These are phyloP conservation scores for Globisporangium heterothallicum DNA, from an alignment of 352 stramenopile species.

Conservation along the genomic window DNA sequence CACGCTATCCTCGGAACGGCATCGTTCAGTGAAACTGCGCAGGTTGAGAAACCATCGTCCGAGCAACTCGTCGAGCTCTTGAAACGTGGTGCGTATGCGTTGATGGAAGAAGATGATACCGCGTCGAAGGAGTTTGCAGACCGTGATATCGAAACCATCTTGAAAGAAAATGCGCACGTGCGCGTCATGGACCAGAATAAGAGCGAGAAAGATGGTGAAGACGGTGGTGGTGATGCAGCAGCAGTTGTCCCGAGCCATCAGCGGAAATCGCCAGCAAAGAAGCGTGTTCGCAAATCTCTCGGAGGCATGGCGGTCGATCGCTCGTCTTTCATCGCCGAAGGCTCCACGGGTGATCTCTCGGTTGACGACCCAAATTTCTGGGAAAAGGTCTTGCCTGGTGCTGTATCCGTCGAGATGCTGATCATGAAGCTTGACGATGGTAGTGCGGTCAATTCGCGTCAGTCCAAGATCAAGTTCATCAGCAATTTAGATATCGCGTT, in stretches of 20 bases:
- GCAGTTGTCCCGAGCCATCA: conserved; percentile 5
- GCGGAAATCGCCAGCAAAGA: conserved; percentile 45
- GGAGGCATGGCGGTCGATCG: conserved; percentile 79
- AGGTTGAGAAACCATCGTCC: conserved; percentile 77
- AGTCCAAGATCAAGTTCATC: conserved; percentile 88
- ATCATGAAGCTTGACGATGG: conserved; percentile 85
- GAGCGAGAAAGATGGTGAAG: conserved; percentile 25
- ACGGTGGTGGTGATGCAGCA: conserved; percentile 15
- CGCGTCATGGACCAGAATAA: conserved; percentile 44
- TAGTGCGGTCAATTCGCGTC: conserved; percentile 66
- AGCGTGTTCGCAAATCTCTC: conserved; percentile 63
- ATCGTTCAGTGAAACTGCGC: conserved; percentile 88
- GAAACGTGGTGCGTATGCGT: conserved; percentile 96
- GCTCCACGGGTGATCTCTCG: conserved; percentile 86
- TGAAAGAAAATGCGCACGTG: conserved; percentile 83
- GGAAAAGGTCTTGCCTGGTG: conserved; percentile 88
- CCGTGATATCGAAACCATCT: conserved; percentile 95
- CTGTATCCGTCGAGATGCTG: conserved; percentile 83
- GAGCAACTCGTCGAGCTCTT: conserved; percentile 97
- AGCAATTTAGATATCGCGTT: conserved; percentile 82
- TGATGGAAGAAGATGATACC: conserved; percentile 96
- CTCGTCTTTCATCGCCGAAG: conserved; percentile 90
- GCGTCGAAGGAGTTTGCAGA: conserved; percentile 93
- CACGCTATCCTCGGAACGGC: conserved; percentile 96
- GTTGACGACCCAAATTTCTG: conserved; percentile 97